Base-by-base conservation (phyloP, 495 filamentous ascomycete genomes). In the Achaetomiella virescens region DNA sequence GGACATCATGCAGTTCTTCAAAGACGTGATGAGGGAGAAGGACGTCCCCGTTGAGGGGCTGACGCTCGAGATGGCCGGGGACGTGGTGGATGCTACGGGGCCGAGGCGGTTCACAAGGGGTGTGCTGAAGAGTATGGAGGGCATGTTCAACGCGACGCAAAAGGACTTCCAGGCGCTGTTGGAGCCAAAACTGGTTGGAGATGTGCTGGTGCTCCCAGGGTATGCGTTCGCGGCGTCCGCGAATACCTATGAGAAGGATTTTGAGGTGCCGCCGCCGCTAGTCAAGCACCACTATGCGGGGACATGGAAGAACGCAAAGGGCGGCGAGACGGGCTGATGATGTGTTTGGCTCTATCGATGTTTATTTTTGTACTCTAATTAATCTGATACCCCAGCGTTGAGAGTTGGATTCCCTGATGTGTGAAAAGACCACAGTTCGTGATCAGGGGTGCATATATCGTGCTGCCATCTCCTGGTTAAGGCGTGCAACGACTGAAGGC, bases 211-310 rank as follows among this genome's bases (percentile, higher is more conserved):
- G 11, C 20, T 59, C 10, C 56, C 56, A 11, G 56, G 56, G 2
- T 59, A 36, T 9, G 25, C 56, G 22, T 59, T 59, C 29, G 49
- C 56, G 33, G 36, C 35, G 20, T n/a, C 17, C 9, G 21, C 43
- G 21, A 54, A 54, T 14, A 43, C 8, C 11, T 59, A 53, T 21
- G 38, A 36, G 5, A 44, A 55, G 33, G 35, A 10, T 17, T 15
- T 43, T 15, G 33, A 46, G 2, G 35, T 25, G n/a, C 42, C 20
- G 3, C 42, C 42, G 9, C 20, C 35, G 12, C 25, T 59, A 43
- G 49, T 54, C 35, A 59, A 21, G 22, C 56, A 59, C 21, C 56
- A 59, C n/a, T 59, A 59, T 37, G 48, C 56, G 1, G 56, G 56
- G 9, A 53, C 27, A 7, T 59, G 56, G 56, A 59, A 59, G 43